Conservation (phyloP, 768 basidiomycete genomes). For the Tulasnella sp. region DNA sequence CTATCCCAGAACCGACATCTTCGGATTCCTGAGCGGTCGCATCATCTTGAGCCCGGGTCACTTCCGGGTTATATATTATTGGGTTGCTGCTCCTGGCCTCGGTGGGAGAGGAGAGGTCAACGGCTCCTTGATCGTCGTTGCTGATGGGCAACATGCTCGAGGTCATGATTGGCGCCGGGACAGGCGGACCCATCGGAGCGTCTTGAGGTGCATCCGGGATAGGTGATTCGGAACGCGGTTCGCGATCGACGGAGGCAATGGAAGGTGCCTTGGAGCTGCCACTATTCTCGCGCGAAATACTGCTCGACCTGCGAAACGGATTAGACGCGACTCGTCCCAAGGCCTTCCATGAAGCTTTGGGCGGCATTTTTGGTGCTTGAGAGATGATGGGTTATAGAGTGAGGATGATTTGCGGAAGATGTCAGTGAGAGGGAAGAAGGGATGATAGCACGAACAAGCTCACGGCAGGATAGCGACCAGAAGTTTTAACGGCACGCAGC, state of each 20-base stretch:
- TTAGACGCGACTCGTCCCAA: background rate
- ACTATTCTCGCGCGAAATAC: background rate
- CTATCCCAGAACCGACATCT: too few species aligned
- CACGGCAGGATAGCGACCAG: background rate
- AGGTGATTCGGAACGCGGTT: background rate
- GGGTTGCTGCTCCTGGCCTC: background rate
- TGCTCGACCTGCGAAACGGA: background rate
- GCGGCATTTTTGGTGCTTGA: background rate
- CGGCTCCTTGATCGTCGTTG: background rate
- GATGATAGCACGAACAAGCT: background rate
- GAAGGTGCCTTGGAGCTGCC: background rate
- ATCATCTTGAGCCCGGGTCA: too few species aligned
- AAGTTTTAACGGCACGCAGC: background rate
- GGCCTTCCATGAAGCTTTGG: background rate
- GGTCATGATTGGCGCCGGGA: background rate
- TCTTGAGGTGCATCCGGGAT: too few species aligned
- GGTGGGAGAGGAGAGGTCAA: background rate
- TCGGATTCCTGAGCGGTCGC: too few species aligned
- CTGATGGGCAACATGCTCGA: background rate
- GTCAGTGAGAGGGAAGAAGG: background rate
- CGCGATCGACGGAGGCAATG: background rate
- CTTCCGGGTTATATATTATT: too few species aligned
- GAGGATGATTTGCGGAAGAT: background rate
- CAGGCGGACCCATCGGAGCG: background rate
- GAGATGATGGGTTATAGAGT: background rate